These are phyloP conservation scores for Mikania micrantha DNA, from an alignment of 129 eudicot species.

Conservation along the genomic window DNA sequence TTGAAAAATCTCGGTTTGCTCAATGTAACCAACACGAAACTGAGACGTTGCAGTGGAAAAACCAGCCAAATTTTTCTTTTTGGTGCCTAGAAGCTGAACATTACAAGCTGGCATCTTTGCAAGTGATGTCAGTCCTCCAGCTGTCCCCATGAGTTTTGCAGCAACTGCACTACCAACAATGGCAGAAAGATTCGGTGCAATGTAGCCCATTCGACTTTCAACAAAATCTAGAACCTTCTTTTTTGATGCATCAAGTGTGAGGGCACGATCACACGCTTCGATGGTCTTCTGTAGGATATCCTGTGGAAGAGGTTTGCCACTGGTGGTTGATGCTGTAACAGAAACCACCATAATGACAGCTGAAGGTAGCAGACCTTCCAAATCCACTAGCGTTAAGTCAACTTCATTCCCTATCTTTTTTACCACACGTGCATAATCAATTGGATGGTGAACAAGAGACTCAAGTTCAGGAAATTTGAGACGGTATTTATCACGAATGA, in stretches of 20 bases:
- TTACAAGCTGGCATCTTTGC: slow-evolving; percentile 94
- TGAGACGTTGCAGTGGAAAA: slow-evolving; percentile 92
- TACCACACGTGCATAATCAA: slow-evolving; percentile 92
- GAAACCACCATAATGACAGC: slow-evolving; percentile 94
- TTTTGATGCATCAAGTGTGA: slow-evolving; percentile 67
- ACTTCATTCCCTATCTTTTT: slow-evolving; percentile 81
- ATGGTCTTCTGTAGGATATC: slow-evolving; percentile 67
- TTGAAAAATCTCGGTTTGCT: slow-evolving; percentile 87
- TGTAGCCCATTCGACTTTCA: slow-evolving; percentile 81
- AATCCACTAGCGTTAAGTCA: slow-evolving; percentile 77
- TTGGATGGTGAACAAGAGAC: slow-evolving; percentile 91
- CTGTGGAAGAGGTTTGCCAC: slow-evolving; percentile 85
- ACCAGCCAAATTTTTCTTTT: slow-evolving; percentile 77
- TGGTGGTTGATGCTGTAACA: slow-evolving; percentile 93
- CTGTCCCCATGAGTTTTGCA: slow-evolving; percentile 88
- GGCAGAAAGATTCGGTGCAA: slow-evolving; percentile 88
- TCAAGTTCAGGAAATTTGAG: slow-evolving; percentile 88
- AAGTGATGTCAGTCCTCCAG: slow-evolving; percentile 69
- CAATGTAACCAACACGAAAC: slow-evolving; percentile 79
- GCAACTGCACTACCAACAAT: slow-evolving; percentile 94
- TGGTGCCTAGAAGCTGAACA: slow-evolving; percentile 83
- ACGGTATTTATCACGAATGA: slow-evolving; percentile 84
- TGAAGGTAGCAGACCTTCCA: slow-evolving; percentile 82
- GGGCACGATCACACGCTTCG: slow-evolving; percentile 92
- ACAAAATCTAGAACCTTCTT: slow-evolving; percentile 86